Evolutionary conservation across 2,329 filamentous ascomycete species (phyloP).

Genomic region (Colletotrichum lindemuthianum): DNA sequence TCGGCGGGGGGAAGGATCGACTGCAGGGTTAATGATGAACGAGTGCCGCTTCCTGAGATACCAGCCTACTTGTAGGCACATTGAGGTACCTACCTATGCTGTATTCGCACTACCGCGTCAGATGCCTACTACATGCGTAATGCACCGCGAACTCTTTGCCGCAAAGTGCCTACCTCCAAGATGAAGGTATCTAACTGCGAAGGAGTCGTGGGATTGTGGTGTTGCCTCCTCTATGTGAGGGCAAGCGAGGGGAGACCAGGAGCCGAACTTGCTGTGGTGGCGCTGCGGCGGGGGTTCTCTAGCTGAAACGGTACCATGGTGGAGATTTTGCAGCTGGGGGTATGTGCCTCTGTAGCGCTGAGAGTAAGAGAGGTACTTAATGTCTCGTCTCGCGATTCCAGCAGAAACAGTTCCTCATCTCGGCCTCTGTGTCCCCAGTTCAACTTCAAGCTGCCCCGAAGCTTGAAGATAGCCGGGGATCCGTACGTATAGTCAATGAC

Average conservation of each 20-base stretch:
- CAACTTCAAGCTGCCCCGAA: no score
- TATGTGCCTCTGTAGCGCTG: conserved; percentile 15
- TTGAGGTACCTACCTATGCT: no score
- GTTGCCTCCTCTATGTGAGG: conserved; percentile 11
- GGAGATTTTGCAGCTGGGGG: conserved; percentile 17
- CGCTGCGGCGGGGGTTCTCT: conserved; percentile 30
- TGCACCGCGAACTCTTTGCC: no score
- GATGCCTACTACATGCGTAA: no score
- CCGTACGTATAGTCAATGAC: no score
- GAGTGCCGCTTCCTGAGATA: not conserved
- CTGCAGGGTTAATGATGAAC: not conserved
- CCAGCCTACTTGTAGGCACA: no score
- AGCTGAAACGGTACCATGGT: conserved; percentile 35
- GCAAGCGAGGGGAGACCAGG: conserved; percentile 19
- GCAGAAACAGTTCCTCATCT: not conserved
- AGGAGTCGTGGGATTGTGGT: not conserved
- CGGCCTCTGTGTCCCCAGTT: no score
- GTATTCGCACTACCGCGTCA: no score
- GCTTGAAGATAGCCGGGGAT: no score
- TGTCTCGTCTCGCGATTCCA: not conserved
- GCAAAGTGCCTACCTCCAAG: no score
- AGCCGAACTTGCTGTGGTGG: conserved; percentile 28
- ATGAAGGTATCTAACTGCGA: no score
- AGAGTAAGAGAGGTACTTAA: conserved; percentile 1
- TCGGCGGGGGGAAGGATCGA: no score